Base-by-base conservation (phyloP, 106 monocot species). In the Amphibolis antarctica region DNA sequence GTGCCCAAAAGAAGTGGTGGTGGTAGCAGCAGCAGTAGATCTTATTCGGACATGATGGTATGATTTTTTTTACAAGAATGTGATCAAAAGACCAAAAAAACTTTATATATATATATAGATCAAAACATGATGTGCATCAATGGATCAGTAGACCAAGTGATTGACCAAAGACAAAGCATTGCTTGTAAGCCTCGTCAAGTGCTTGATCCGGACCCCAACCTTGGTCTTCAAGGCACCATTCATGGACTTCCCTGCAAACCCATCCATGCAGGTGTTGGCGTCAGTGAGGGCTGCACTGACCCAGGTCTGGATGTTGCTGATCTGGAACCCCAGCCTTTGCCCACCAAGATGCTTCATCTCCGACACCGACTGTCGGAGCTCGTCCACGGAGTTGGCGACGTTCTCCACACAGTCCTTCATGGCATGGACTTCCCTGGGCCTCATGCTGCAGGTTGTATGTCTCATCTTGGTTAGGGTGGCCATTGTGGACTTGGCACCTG, bases 261-360 rank as follows among this genome's bases (percentile, higher is more conserved):
- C 87, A 0, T 75, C 73, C 80, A 83, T 67, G 78, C 87, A 88
- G 4, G 80, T 83, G 67, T 81, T 43, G 11, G 76, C 83, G 28
- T 88, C 76, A 0, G 87, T 88, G 22, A 88, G 46, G 21, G 81
- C 87, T 3, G 87, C 76, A 63, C 87, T 88, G 15, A 83, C 83
- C 87, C 87, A 88, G 4, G 87, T 88, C 78, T 80, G 71, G 14
- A 88, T 56, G 70, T 66, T 66, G 42, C 57, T 65, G 29, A 88
- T 66, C 44, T 78, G 59, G 23, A 72, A 51, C 46, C 62, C 20
- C 27, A 27, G 10, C 13, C 67, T 15, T 49, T 67, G 66, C 13
- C 78, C 76, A 29, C 69, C 52, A 12, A 83, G 22, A 18, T 56
- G 60, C 11, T 30, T 54, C 78, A 88, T 76, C 49, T 55, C 68